phyloP scores from a whole-genome alignment of 306 rosid genomes.

The Acacia confusa region DNA sequence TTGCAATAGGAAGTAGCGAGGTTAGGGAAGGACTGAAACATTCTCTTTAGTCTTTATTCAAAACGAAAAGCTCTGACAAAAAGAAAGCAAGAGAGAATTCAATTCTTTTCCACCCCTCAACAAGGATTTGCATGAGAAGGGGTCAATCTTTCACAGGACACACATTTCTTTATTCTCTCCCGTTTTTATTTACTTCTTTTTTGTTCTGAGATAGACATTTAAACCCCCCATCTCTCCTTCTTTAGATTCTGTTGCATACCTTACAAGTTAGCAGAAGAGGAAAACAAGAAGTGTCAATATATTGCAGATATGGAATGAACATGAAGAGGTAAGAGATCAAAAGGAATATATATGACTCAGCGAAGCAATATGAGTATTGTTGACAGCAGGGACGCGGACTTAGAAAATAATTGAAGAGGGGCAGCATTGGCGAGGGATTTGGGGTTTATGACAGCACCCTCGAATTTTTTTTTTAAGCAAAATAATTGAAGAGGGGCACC shows the following conservation, averaged over 20 bases:
- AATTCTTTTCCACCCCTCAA: constrained; percentile 29
- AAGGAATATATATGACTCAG: constrained; percentile 44
- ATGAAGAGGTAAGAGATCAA: constrained; percentile 28
- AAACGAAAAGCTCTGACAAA: constrained; percentile 37
- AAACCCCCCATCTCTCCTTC: constrained; percentile 20
- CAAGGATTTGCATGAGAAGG: constrained; percentile 51
- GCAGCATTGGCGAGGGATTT: no score
- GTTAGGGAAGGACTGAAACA: constrained; percentile 28
- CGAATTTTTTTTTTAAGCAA: no score
- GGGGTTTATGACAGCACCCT: no score
- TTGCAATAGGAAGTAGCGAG: constrained; percentile 25
- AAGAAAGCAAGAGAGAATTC: constrained; percentile 48
- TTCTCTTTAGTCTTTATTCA: constrained; percentile 22
- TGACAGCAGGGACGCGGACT: no score
- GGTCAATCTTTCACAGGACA: constrained; percentile 45
- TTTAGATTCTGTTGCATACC: constrained; percentile 26
- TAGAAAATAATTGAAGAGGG: no score
- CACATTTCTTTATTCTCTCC: constrained; percentile 40
- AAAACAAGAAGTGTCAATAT: constrained; percentile 19
- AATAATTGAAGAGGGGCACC: no score
- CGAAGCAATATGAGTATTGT: constrained; percentile 30
- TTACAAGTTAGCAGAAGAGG: constrained; percentile 29
- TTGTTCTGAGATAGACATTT: neutral
- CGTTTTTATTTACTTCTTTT: constrained; percentile 29
- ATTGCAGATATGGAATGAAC: constrained; percentile 39